Evolutionary conservation across 192 early-diverging fungal genomes (phyloP).

Genomic region (Podila horticola): DNA sequence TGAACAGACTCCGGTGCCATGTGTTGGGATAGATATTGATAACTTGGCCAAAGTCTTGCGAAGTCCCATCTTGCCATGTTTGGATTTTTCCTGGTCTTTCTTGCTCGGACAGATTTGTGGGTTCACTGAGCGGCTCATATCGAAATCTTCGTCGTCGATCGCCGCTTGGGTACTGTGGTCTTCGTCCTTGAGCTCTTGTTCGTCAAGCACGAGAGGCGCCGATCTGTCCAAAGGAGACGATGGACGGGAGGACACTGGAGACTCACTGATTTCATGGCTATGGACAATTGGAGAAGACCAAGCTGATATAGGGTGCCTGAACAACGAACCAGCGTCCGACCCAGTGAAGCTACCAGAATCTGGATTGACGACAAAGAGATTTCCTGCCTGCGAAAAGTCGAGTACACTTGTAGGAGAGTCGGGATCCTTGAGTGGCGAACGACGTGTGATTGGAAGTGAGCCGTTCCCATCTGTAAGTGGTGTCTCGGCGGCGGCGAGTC

Average conservation of each 20-base stretch:
- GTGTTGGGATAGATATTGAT: conserved; percentile 39
- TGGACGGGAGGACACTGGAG: neutral
- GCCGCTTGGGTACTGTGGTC: neutral
- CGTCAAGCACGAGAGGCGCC: conserved; percentile 8
- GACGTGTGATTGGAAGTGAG: conserved; percentile 6
- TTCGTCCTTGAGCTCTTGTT: conserved; percentile 6
- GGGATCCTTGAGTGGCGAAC: conserved; percentile 34
- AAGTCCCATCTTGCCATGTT: conserved; percentile 25
- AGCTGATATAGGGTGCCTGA: neutral
- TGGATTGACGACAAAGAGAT: conserved; percentile 50
- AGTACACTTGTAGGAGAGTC: conserved; percentile 45
- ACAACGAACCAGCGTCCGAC: neutral
- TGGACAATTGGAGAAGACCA: neutral
- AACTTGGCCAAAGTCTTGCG: conserved; percentile 39
- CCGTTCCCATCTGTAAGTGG: neutral
- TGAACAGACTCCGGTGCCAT: neutral
- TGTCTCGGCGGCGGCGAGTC: neutral
- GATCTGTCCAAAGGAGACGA: conserved; percentile 17
- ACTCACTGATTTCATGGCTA: neutral
- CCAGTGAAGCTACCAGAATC: conserved; percentile 10
- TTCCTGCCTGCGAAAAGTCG: conserved; percentile 46
- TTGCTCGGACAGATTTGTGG: neutral
- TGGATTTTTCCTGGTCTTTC: conserved; percentile 21
- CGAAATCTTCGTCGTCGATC: conserved; percentile 17
- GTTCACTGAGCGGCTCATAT: conserved; percentile 23